phyloP scores from a whole-genome alignment of 352 stramenopile genomes.

The Phytophthora fragariae region DNA sequence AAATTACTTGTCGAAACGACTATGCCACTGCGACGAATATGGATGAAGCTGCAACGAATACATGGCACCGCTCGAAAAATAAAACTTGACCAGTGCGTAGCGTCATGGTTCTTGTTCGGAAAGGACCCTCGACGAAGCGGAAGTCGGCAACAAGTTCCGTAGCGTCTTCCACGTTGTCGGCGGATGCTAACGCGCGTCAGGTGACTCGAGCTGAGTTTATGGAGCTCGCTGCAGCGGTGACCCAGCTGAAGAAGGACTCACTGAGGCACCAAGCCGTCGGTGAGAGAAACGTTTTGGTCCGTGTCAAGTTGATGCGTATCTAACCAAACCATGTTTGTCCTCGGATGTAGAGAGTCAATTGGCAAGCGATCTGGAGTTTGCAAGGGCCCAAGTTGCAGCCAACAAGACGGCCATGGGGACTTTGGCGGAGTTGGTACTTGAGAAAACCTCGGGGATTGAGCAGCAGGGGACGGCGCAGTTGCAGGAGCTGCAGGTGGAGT shows the following conservation, averaged over 20 bases:
- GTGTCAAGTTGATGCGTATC: neutral
- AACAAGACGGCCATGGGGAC: constrained; percentile 59
- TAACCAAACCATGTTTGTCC: constrained; percentile 6
- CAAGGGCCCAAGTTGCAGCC: constrained; percentile 46
- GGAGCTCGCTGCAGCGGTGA: constrained; percentile 53
- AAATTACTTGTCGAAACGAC: constrained; percentile 38
- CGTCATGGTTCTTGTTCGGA: constrained; percentile 27
- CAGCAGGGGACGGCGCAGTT: constrained; percentile 48
- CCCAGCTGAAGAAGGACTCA: constrained; percentile 58
- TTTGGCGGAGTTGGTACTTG: constrained; percentile 53
- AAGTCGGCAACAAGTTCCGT: constrained; percentile 20
- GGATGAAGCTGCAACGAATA: constrained; percentile 10
- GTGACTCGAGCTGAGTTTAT: constrained; percentile 70
- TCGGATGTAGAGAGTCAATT: constrained; percentile 50
- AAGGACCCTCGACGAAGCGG: constrained; percentile 25
- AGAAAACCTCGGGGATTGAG: constrained; percentile 56
- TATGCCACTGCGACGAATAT: constrained; percentile 10
- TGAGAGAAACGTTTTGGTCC: constrained; percentile 11
- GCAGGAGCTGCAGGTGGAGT: constrained; percentile 57
- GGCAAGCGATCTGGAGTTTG: constrained; percentile 58
- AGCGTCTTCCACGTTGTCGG: constrained; percentile 33
- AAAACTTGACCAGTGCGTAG: constrained; percentile 1
- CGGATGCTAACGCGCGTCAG: constrained; percentile 51
- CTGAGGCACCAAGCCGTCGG: constrained; percentile 49
- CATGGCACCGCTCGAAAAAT: constrained; percentile 6